phyloP scores from a whole-genome alignment of 352 stramenopile genomes.

The Lagenidium giganteum region DNA sequence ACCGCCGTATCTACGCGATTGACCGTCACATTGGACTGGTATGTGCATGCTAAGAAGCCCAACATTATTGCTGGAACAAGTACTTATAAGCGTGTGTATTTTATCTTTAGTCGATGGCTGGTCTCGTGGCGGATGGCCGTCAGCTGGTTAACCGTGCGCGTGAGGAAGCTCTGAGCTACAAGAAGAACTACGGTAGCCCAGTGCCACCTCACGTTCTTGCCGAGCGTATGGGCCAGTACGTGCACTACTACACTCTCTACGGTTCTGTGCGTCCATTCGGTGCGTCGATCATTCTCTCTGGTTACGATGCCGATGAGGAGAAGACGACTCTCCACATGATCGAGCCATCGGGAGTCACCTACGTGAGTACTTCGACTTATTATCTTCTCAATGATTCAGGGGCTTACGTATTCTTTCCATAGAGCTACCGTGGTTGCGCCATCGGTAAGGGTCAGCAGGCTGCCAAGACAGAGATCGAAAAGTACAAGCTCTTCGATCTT shows the following conservation, averaged over 20 bases:
- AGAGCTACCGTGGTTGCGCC: slow-evolving; percentile 96
- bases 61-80: background rate
- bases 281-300: slow-evolving; percentile 92
- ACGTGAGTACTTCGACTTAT: slow-evolving; percentile 39
- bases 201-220: slow-evolving; percentile 93
- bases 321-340: slow-evolving; percentile 89
- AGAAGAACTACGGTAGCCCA: slow-evolving; percentile 94
- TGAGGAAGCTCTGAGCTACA: slow-evolving; percentile 93
- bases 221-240: slow-evolving; percentile 94
- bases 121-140: slow-evolving; percentile 93
- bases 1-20: slow-evolving; percentile 86
- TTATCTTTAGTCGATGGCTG: slow-evolving; percentile 80
- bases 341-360: slow-evolving; percentile 90
- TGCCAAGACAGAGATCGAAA: slow-evolving; percentile 99
- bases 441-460: slow-evolving; percentile 97
- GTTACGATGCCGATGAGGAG: slow-evolving; percentile 93
- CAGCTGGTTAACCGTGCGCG: slow-evolving; percentile 95
- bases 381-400: background rate
- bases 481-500: slow-evolving; percentile 94
- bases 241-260: slow-evolving; percentile 99
- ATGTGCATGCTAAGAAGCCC: background rate
- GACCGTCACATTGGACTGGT: slow-evolving; percentile 90
- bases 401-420: slow-evolving; percentile 13
- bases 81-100: background rate
- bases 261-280: slow-evolving; percentile 97